Base-by-base conservation (phyloP, 352 stramenopile genomes). In the Phytophthora agathidicida region DNA sequence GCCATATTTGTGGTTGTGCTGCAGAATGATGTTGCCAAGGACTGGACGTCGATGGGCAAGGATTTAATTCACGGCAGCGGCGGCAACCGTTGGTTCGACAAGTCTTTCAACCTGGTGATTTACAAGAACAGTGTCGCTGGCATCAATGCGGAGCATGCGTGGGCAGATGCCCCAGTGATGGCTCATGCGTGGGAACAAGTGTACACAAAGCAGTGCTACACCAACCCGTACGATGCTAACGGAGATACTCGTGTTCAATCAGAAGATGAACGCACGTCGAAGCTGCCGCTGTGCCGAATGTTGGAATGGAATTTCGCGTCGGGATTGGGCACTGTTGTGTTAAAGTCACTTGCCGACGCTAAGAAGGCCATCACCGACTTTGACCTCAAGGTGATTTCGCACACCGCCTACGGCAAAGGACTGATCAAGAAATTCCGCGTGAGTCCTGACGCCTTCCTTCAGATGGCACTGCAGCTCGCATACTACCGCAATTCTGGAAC, bases 31-130 rank as follows among this genome's bases (percentile, higher is more conserved):
- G 37, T 64, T 17, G 76, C 79, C 3, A 61, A 58, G 26, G 71
- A 88, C 46, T 92, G 81, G 71, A 90, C 71, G 1, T 73, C 60
- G 5, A 89, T 91, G 69, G 83, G 83, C 42, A 82, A 81, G 41
- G 74, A 89, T 46, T 64, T 95, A 7, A 93, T 97, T 44, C 86
- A 94, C 62, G 86, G 89, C 52, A 89, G 39, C 42, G 95, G 95
- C 30, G 76, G 80, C 45, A 98, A 98, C 83, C 91, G 96, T 36
- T 99, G 93, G 91, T 99, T 98, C 60, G 97, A 99, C 75, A 99
- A 99, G 77, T 96, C 86, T 5, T 95, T 99, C 54, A 97, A 98
- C 69, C 47, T 99, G 3, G 85, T 99, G 27, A 85, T 98, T 26
- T 98, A 96, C 60, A 88, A 89, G 31, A 99, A 99, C 75, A 96